Conservation (phyloP, 129 eudicot genomes). For the Lonicera japonica region DNA sequence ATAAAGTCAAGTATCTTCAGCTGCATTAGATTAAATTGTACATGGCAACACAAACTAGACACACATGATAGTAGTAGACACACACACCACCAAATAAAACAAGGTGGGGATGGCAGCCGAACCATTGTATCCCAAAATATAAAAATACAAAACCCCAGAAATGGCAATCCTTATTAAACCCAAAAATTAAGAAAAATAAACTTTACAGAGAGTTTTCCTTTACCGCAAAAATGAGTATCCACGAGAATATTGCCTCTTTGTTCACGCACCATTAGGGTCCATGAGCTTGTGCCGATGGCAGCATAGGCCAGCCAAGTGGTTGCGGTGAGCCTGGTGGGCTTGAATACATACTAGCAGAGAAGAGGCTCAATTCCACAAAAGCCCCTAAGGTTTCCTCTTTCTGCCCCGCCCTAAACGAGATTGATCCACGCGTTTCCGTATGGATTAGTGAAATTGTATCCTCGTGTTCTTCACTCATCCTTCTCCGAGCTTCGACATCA, state of each 20-base stretch:
- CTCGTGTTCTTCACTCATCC: conserved; percentile 35
- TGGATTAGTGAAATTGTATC: conserved; percentile 70
- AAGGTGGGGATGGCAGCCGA: conserved; percentile 30
- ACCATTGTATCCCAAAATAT: conserved; percentile 21
- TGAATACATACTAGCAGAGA: conserved; percentile 52
- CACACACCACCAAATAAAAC: conserved; percentile 34
- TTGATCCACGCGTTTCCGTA: conserved; percentile 57
- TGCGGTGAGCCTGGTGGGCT: conserved; percentile 58
- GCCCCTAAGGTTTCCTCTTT: conserved; percentile 43
- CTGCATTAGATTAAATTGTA: conserved; percentile 10
- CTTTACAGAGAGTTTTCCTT: conserved; percentile 46
- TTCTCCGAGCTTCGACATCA: conserved; percentile 61
- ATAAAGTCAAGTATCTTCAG: too few species aligned
- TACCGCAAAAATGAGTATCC: conserved; percentile 59
- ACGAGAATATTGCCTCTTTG: neutral
- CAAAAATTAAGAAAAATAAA: neutral
- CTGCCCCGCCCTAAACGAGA: conserved; percentile 61
- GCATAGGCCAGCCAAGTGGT: conserved; percentile 64
- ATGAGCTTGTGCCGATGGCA: conserved; percentile 22
- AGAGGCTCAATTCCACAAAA: conserved; percentile 77
- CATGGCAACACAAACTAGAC: neutral
- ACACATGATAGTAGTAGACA: conserved; percentile 1
- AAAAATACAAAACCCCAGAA: conserved; percentile 21
- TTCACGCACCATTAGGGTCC: conserved; percentile 2
- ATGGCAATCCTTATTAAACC: conserved; percentile 42